A percentile compares a stretch with the other conserved stretches of the same genome.
Conservation (phyloP, 176 grass and related monocot genomes). For the Lolium multiflorum region DNA sequence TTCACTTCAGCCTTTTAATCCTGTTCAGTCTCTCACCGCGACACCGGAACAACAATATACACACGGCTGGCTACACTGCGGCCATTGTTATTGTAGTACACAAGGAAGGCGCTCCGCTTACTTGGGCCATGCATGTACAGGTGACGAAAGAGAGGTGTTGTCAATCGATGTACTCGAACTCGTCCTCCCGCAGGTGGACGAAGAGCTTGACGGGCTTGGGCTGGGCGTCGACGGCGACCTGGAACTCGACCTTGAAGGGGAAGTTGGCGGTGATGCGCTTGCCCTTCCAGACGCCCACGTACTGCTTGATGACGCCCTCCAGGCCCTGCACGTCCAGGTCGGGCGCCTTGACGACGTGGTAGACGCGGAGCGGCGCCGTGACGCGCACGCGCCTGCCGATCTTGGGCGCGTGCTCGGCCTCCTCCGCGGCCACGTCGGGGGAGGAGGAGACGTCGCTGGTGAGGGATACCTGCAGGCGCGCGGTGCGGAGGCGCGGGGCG, state of each 20-base stretch:
- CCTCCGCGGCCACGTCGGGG: constrained; percentile 64
- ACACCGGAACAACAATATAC: constrained; percentile 49
- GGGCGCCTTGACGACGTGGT: constrained; percentile 91
- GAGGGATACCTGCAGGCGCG: constrained; percentile 66
- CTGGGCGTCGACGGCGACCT: constrained; percentile 61
- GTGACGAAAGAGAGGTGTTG: background rate
- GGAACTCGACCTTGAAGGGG: constrained; percentile 92
- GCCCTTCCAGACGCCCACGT: constrained; percentile 89
- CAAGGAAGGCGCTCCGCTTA: constrained; percentile 26
- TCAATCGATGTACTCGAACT: constrained; percentile 87
- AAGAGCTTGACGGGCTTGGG: constrained; percentile 81
- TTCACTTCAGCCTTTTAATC: constrained; percentile 40
- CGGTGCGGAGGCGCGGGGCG: constrained; percentile 29
- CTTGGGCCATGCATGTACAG: constrained; percentile 24
- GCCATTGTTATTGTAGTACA: constrained; percentile 42
- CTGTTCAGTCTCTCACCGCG: background rate
- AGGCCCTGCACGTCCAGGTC: constrained; percentile 88
- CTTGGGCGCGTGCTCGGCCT: constrained; percentile 73
- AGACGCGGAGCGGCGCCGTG: constrained; percentile 77
- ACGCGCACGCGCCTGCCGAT: constrained; percentile 84
- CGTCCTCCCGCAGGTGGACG: constrained; percentile 89
- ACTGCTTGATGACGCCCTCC: constrained; percentile 94
- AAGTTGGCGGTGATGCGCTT: constrained; percentile 89
- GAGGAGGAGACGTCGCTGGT: constrained; percentile 58
- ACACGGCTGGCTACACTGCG: constrained; percentile 41